phyloP scores from a whole-genome alignment of 257 asterid genomes.

The Nicotiana obtusifolia region DNA sequence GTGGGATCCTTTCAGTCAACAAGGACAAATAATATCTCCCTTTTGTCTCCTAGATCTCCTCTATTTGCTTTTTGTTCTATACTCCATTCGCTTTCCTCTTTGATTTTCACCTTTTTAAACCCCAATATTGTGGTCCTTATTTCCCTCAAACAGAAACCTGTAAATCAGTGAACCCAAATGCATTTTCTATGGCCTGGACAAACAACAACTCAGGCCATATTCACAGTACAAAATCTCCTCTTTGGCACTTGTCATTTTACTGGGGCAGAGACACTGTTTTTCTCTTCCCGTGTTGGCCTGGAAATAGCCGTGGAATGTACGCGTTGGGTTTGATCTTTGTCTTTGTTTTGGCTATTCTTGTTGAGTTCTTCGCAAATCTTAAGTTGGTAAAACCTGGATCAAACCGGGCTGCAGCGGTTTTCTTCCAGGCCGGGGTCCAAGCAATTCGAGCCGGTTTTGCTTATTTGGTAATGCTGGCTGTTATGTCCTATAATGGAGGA shows the following conservation, averaged over 20 bases:
- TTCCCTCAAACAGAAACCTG: neutral
- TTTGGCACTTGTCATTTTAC: conserved; percentile 45
- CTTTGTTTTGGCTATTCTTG: conserved; percentile 47
- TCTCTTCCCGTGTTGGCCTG: conserved; percentile 70
- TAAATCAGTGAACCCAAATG: no score
- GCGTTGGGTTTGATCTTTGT: conserved; percentile 50
- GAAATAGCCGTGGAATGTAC: conserved; percentile 53
- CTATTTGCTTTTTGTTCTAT: neutral
- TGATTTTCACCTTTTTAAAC: neutral
- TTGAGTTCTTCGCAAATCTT: conserved; percentile 46
- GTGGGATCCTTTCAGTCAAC: neutral
- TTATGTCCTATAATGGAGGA: conserved; percentile 72
- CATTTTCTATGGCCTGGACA: neutral
- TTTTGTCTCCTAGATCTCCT: no score
- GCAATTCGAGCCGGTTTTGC: conserved; percentile 71
- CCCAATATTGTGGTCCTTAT: neutral
- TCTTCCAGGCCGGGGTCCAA: conserved; percentile 49
- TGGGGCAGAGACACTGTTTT: conserved; percentile 57
- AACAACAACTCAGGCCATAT: neutral
- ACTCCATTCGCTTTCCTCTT: neutral
- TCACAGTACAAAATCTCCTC: conserved; percentile 11
- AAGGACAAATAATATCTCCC: neutral
- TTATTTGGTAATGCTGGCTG: conserved; percentile 66
- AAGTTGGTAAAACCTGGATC: conserved; percentile 51
- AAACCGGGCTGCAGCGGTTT: conserved; percentile 35